These are phyloP conservation scores for Thermothielavioides terrestris DNA, from an alignment of 495 filamentous ascomycete species.

Conservation along the genomic window DNA sequence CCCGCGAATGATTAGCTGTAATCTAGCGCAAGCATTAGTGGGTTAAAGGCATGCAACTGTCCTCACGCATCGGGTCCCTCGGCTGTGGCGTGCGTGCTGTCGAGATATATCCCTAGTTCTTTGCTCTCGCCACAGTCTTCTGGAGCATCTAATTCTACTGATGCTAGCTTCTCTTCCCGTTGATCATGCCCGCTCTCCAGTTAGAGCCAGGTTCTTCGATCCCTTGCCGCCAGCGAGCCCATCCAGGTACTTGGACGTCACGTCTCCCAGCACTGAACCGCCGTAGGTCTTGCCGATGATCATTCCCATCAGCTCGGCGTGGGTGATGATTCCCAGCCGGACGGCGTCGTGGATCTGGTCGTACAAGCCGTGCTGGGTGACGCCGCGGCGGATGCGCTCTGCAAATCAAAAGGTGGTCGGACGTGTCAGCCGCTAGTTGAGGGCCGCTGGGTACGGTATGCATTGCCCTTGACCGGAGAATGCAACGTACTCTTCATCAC, in stretches of 20 bases:
- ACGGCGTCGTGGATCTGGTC: constrained; percentile 28
- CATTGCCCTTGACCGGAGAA: no score
- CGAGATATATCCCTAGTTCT: no score
- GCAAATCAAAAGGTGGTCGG: no score
- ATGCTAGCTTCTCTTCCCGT: background rate
- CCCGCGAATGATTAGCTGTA: no score
- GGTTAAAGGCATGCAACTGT: no score
- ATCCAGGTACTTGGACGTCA: constrained; percentile 25
- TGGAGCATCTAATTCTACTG: no score
- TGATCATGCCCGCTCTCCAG: constrained; percentile 15
- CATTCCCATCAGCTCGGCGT: constrained; percentile 30
- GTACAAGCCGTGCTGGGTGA: constrained; percentile 25
- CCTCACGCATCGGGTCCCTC: no score
- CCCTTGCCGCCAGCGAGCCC: constrained; percentile 17
- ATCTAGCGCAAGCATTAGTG: no score
- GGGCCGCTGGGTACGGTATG: no score
- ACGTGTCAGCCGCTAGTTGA: no score
- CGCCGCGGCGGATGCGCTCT: constrained; percentile 27
- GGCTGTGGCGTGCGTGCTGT: no score
- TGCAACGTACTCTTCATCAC: constrained; percentile 29
- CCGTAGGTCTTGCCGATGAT: constrained; percentile 25
- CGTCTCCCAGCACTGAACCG: constrained; percentile 24
- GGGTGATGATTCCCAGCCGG: constrained; percentile 24
- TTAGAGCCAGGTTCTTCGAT: constrained; percentile 15
- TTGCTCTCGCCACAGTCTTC: no score